Evolutionary conservation across 306 rosid species (phyloP).

Genomic region (Cicer chorassanicum): DNA sequence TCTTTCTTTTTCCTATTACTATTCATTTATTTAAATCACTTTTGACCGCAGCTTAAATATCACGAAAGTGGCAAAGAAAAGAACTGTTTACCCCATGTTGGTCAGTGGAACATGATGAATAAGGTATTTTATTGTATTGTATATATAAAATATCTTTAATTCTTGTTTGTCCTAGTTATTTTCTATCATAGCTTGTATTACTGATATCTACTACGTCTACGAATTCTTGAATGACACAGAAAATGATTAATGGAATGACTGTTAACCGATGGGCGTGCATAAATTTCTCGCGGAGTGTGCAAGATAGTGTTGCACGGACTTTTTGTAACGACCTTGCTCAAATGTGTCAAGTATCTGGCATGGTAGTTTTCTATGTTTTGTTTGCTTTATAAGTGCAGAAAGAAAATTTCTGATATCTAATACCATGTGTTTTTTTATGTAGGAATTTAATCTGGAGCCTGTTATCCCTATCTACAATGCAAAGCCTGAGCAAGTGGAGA

Average conservation of each 20-base stretch:
- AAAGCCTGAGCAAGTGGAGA: conserved; percentile 89
- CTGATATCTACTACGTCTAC: conserved; percentile 37
- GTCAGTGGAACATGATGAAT: conserved; percentile 99
- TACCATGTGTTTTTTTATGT: not conserved
- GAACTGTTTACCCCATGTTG: conserved; percentile 96
- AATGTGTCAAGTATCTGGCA: conserved; percentile 99
- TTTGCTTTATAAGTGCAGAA: conserved; percentile 3
- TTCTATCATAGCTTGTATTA: conserved; percentile 25
- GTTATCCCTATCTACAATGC: conserved; percentile 65
- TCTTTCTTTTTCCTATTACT: not conserved
- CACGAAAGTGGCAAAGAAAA: conserved; percentile 96
- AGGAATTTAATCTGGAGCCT: conserved; percentile 81
- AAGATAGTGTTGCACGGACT: conserved; percentile 85
- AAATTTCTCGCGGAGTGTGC: conserved; percentile 86
- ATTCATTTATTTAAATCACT: conserved; percentile 27
- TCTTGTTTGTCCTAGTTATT: conserved; percentile 15
- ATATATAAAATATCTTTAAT: not conserved
- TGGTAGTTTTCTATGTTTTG: conserved; percentile 60
- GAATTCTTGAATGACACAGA: conserved; percentile 58
- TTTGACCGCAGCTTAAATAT: conserved; percentile 78
- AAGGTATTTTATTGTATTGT: conserved; percentile 57
- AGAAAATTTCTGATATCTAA: not conserved
- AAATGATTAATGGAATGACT: conserved; percentile 98
- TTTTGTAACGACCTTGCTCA: conserved; percentile 85
- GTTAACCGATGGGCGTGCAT: conserved; percentile 97